Evolutionary conservation across 2,329 filamentous ascomycete species (phyloP).

Genomic region (Alternaria rosae): DNA sequence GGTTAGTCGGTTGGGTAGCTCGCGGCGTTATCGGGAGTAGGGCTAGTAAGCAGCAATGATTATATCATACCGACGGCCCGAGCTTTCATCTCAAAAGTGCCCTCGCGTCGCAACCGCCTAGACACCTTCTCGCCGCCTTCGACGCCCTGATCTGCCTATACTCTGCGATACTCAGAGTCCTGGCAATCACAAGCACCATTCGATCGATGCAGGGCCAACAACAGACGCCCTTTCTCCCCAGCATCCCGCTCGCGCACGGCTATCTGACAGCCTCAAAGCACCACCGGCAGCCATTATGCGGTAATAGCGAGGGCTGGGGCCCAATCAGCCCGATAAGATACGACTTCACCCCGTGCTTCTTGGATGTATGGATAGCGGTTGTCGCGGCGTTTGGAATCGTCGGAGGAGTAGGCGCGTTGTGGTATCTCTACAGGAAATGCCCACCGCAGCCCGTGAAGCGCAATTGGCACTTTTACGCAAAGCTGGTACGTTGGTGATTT

Average conservation of each 20-base stretch:
- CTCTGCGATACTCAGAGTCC: conserved; percentile 33
- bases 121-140: conserved; percentile 16
- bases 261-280: conserved; percentile 63
- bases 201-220: conserved; percentile 49
- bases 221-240: conserved; percentile 46
- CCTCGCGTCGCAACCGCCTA: conserved; percentile 9
- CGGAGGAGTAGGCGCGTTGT: conserved; percentile 77
- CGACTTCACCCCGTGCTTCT: conserved; percentile 97
- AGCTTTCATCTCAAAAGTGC: conserved; percentile 17
- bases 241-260: conserved; percentile 39
- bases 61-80: conserved; percentile 21
- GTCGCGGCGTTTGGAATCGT: conserved; percentile 83
- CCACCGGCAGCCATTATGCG: conserved; percentile 76
- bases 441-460: conserved; percentile 73
- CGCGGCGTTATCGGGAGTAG: conserved; percentile 16
- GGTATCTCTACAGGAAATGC: conserved; percentile 77
- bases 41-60: conserved; percentile 13
- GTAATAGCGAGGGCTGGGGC: conserved; percentile 93
- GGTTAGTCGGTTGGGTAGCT: neutral
- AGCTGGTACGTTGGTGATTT: conserved; percentile 68
- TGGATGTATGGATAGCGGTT: conserved; percentile 84
- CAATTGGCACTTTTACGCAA: conserved; percentile 92
- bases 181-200: conserved; percentile 25
- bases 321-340: conserved; percentile 86
- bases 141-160: conserved; percentile 21